Base-by-base conservation (phyloP, 2,329 filamentous ascomycete species). In the Claviceps digitariae region DNA sequence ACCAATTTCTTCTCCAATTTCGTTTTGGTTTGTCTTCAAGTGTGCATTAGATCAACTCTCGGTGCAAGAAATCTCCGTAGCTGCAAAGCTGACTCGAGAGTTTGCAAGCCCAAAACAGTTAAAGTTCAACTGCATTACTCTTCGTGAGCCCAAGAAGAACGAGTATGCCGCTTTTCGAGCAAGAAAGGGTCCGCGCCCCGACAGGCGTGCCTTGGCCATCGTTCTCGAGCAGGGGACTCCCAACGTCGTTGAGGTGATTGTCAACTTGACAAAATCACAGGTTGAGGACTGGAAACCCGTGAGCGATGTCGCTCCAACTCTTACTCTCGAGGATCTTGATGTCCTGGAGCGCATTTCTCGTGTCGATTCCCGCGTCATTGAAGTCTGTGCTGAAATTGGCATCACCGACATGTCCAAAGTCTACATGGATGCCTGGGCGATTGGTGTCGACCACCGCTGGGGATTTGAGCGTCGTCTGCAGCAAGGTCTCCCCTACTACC, bases 381-480 rank as follows among this genome's bases (percentile, higher is more conserved):
- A 88, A 66, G 84, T 87, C 62, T 91, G 87, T 62, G 78, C 75
- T 2, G 79, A 90, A 36, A 71, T 88, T 57, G 86, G 87, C 23
- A 88, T 91, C 57, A 74, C 82, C 59, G 85, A 90, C 60, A 91
- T 91, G 87, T 72, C 86, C 67, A 89, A 90, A 69, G 84, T 91
- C 38, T 90, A 86, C 68, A 85, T 87, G 65, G 87, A 91, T 66
- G 86, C 84, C 44, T 91, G 87, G 87, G 89, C 87, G 1, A 90
- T 91, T 67, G 87, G 87, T 34, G 86, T 87, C 57, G 87, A 91
- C 60, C 80, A 87, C 64, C 81, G 87, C 49, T 90, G 88, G 66
- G 86, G 86, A 50, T 86, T 73, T 54, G 74, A 75, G 53, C 75
- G 86, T 40, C 79, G 87, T 54, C 76, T 90, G 9, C 87, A 91